phyloP scores from a whole-genome alignment of 1,284 basidiomycete genomes.

The Xerocomus minutiporus region DNA sequence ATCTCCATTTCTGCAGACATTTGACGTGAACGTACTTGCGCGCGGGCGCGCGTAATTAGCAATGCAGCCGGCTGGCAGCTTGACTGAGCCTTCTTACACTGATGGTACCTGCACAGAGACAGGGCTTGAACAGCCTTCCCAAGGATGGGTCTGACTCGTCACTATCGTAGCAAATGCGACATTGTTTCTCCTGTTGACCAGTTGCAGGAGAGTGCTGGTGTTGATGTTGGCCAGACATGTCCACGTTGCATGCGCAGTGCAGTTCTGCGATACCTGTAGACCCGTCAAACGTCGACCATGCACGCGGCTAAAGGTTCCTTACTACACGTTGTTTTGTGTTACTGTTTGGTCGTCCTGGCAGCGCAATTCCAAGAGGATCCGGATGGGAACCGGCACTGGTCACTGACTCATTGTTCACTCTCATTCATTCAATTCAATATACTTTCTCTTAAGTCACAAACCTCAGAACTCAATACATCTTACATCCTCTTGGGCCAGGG shows the following conservation, averaged over 20 bases:
- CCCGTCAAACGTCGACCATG: not conserved
- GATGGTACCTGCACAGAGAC: slow-evolving; percentile 75
- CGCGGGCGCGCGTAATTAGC: slow-evolving; percentile 12
- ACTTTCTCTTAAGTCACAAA: too few relatives aligned
- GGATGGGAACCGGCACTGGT: not conserved
- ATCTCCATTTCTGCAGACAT: slow-evolving; percentile 72
- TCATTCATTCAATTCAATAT: not conserved
- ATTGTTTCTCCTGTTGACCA: slow-evolving; percentile 49
- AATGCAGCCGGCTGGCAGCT: slow-evolving; percentile 8
- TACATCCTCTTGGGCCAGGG: not conserved
- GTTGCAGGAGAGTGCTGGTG: slow-evolving; percentile 9
- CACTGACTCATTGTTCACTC: not conserved
- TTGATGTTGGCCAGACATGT: slow-evolving; percentile 17
- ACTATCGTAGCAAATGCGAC: slow-evolving; percentile 74
- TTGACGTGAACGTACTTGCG: slow-evolving; percentile 68
- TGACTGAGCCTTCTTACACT: slow-evolving; percentile 46
- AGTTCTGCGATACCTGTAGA: not conserved
- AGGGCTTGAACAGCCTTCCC: slow-evolving; percentile 71
- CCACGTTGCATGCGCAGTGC: slow-evolving; percentile 9
- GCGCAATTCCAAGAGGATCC: not conserved
- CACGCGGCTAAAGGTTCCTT: not conserved
- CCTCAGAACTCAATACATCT: not conserved
- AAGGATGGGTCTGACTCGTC: slow-evolving; percentile 47
- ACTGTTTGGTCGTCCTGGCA: not conserved
- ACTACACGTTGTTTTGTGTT: not conserved